These are phyloP conservation scores for Backusella parvicylindrica DNA, from an alignment of 192 early-diverging fungal species.

Conservation along the genomic window DNA sequence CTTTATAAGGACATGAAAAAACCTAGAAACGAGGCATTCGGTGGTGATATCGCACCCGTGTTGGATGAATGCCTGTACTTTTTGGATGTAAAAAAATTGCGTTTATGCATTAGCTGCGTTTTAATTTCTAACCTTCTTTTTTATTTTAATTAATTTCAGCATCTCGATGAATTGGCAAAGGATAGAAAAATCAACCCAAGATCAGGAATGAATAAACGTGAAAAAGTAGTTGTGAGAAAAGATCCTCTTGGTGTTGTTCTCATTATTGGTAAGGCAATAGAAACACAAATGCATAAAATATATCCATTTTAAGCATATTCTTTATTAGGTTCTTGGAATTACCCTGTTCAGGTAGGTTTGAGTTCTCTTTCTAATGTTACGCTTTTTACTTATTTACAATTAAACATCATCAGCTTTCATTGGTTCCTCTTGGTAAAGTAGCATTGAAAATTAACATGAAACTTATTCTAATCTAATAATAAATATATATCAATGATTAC, in stretches of 20 bases:
- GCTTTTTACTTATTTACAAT: background rate
- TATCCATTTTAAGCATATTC: background rate
- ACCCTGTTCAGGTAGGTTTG: slow-evolving; percentile 40
- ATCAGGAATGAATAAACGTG: slow-evolving; percentile 37
- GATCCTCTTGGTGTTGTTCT: slow-evolving; percentile 77
- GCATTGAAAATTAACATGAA: background rate
- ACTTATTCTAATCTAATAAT: slow-evolving; percentile 32
- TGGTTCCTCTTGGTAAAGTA: slow-evolving; percentile 23
- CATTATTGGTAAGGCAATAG: slow-evolving; percentile 62
- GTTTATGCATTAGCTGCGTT: background rate
- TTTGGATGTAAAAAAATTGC: slow-evolving; percentile 19
- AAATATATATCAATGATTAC: no score
- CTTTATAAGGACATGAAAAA: slow-evolving; percentile 59
- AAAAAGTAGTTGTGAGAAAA: slow-evolving; percentile 52
- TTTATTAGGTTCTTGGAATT: slow-evolving; percentile 45
- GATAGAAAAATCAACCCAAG: slow-evolving; percentile 39
- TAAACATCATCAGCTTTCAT: background rate
- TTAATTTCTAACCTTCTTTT: background rate
- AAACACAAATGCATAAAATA: slow-evolving; percentile 50
- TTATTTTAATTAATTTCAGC: no score
- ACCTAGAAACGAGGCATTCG: slow-evolving; percentile 45
- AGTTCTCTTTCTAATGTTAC: slow-evolving; percentile 41
- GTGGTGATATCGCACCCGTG: slow-evolving; percentile 50
- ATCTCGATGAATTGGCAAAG: slow-evolving; percentile 58
- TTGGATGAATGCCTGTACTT: slow-evolving; percentile 42